Percentiles rank a stretch among this genome's conserved stretches.
Conservation (phyloP, 768 basidiomycete genomes). For the Cystofilobasidium ferigula region DNA sequence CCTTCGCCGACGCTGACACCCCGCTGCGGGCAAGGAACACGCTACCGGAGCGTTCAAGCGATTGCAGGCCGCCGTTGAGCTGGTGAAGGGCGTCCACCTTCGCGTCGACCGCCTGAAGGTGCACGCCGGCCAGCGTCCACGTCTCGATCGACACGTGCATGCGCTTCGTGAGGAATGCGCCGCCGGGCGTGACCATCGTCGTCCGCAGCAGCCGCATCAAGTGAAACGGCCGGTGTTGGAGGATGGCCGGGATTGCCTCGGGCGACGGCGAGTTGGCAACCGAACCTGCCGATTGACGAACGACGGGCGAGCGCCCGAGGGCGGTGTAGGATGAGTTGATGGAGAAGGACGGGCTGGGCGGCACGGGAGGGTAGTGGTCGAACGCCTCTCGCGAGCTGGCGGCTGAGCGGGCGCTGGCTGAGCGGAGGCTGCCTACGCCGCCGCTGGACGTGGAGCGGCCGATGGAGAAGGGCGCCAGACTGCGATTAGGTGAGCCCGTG, state of each 20-base stretch:
- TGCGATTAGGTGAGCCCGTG: neutral
- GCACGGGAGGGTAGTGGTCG: neutral
- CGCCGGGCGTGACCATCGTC: slow-evolving; percentile 70
- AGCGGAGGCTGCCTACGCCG: neutral
- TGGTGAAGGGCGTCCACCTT: slow-evolving; percentile 78
- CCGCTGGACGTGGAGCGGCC: neutral
- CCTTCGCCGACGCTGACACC: slow-evolving; percentile 56
- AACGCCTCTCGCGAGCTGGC: slow-evolving; percentile 1
- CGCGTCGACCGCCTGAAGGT: slow-evolving; percentile 65
- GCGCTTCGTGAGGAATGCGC: slow-evolving; percentile 64
- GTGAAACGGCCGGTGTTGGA: slow-evolving; percentile 59
- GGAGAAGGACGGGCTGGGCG: neutral
- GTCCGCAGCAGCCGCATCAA: slow-evolving; percentile 70
- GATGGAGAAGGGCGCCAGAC: neutral
- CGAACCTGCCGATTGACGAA: neutral
- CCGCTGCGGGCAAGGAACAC: slow-evolving; percentile 57
- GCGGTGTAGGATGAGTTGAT: neutral
- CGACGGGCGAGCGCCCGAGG: neutral
- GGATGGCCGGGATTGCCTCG: neutral
- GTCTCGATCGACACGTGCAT: slow-evolving; percentile 80
- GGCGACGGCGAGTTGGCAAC: neutral
- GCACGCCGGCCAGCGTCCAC: slow-evolving; percentile 83
- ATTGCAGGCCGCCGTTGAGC: slow-evolving; percentile 64
- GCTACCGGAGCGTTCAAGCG: slow-evolving; percentile 63
- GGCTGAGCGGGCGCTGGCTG: neutral